Percentiles rank a stretch among this genome's conserved stretches.
phyloP scores from a whole-genome alignment of 1,139 yeast genomes.

The Pichia sp. region DNA sequence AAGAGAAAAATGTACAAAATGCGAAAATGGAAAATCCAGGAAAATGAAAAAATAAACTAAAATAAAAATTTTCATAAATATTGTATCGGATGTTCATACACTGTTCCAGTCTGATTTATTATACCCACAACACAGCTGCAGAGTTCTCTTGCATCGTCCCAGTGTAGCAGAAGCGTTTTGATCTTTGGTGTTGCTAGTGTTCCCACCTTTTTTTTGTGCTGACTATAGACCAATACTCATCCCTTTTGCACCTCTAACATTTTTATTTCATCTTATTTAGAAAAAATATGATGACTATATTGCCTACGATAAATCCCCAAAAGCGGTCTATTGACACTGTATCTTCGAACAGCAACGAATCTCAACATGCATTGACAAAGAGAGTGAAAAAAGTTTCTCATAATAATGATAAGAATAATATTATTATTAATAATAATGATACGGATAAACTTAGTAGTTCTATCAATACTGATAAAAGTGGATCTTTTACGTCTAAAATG shows the following conservation, averaged over 20 bases:
- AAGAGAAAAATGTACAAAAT: not conserved
- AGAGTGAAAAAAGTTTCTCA: not conserved
- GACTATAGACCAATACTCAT: not conserved
- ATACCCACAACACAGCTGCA: not conserved
- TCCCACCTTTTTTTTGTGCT: not conserved
- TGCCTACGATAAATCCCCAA: constrained; percentile 6
- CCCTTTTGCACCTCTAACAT: not conserved
- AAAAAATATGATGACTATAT: constrained; percentile 11
- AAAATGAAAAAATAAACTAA: too few relatives aligned
- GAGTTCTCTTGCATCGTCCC: not conserved
- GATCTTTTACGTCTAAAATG: constrained; percentile 11
- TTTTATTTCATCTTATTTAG: not conserved
- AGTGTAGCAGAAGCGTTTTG: not conserved
- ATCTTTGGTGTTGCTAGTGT: not conserved
- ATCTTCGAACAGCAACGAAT: not conserved
- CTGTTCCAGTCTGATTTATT: not conserved
- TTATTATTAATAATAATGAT: too few relatives aligned
- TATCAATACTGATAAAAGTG: not conserved
- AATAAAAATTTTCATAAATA: not conserved
- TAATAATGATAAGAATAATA: not conserved
- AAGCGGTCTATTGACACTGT: constrained; percentile 28
- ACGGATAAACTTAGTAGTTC: not conserved
- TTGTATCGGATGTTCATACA: not conserved
- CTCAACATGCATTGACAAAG: not conserved
- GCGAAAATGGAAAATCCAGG: not conserved